Evolutionary conservation across 2,329 filamentous ascomycete species (phyloP).

Genomic region (Cercospora janseana): DNA sequence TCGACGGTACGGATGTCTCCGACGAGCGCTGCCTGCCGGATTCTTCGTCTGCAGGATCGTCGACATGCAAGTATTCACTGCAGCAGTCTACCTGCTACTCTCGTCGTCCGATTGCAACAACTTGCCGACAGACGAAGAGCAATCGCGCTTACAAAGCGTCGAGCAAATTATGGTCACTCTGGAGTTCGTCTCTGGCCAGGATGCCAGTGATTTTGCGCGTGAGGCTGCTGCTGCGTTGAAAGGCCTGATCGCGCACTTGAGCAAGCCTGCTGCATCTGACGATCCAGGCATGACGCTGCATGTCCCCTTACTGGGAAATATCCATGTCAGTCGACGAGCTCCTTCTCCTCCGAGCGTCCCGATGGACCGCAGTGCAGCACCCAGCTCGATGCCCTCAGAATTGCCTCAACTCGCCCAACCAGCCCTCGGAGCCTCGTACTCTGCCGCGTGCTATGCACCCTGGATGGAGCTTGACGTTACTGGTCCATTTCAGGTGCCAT

Average conservation of each 20-base stretch:
- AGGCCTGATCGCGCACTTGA: conserved; percentile 23
- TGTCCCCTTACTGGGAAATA: conserved; percentile 25
- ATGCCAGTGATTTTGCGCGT: conserved; percentile 24
- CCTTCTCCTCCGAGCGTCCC: too few species aligned
- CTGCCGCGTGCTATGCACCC: conserved; percentile 12
- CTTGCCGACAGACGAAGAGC: not conserved
- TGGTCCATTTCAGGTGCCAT: conserved; percentile 22
- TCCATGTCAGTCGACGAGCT: conserved; percentile 19
- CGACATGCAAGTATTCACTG: conserved; percentile 33
- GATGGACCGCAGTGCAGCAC: too few species aligned
- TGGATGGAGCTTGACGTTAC: conserved; percentile 28
- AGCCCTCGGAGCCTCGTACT: not conserved
- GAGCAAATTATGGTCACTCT: conserved; percentile 25
- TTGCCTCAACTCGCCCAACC: too few species aligned
- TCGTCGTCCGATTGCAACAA: conserved; percentile 8
- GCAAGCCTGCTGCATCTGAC: conserved; percentile 6
- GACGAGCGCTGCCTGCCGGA: conserved; percentile 25
- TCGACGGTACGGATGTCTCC: conserved; percentile 25
- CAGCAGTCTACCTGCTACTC: conserved; percentile 29
- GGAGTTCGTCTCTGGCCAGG: conserved; percentile 20
- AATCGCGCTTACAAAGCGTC: conserved; percentile 13
- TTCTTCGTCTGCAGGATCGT: conserved; percentile 33
- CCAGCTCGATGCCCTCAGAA: too few species aligned
- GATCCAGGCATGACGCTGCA: conserved; percentile 18
- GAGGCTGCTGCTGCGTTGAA: conserved; percentile 26